These are phyloP conservation scores for Psilocybe cyanescens DNA, from an alignment of 768 basidiomycete species.

Conservation along the genomic window DNA sequence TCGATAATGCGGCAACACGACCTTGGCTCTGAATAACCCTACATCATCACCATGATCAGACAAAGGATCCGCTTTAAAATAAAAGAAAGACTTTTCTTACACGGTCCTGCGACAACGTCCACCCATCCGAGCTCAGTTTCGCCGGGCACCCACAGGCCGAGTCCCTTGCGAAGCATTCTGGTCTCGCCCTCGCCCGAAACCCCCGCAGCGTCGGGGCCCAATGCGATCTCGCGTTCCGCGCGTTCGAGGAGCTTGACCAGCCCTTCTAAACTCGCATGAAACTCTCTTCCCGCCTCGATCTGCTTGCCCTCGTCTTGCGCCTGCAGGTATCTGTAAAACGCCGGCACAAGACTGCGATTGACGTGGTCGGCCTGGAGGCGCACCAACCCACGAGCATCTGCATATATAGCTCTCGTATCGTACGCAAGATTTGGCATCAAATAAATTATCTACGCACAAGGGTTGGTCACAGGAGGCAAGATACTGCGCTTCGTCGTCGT, in stretches of 20 bases:
- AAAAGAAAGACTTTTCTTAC: conserved; percentile 39
- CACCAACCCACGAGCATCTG: conserved; percentile 70
- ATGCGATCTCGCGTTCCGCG: conserved; percentile 49
- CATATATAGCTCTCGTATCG: background rate
- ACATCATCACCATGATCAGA: conserved; percentile 6
- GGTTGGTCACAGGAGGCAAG: conserved; percentile 58
- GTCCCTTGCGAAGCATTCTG: conserved; percentile 37
- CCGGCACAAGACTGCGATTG: conserved; percentile 64
- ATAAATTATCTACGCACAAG: conserved; percentile 47
- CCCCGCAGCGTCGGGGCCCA: conserved; percentile 31
- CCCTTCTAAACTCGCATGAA: conserved; percentile 49
- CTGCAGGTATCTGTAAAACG: conserved; percentile 78
- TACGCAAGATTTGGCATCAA: background rate
- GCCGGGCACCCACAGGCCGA: conserved; percentile 66
- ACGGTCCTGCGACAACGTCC: conserved; percentile 74
- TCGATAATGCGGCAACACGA: conserved; percentile 69
- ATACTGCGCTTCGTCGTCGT: conserved; percentile 52
- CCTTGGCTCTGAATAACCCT: conserved; percentile 73
- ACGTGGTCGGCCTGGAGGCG: conserved; percentile 73
- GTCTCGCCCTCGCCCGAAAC: conserved; percentile 43
- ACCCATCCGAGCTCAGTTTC: conserved; percentile 56
- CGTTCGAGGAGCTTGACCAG: conserved; percentile 61
- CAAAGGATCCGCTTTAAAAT: background rate
- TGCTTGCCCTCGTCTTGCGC: conserved; percentile 63
- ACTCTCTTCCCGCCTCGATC: conserved; percentile 54